phyloP scores from a whole-genome alignment of 2,329 filamentous ascomycete species.

The Phoma sp. region DNA sequence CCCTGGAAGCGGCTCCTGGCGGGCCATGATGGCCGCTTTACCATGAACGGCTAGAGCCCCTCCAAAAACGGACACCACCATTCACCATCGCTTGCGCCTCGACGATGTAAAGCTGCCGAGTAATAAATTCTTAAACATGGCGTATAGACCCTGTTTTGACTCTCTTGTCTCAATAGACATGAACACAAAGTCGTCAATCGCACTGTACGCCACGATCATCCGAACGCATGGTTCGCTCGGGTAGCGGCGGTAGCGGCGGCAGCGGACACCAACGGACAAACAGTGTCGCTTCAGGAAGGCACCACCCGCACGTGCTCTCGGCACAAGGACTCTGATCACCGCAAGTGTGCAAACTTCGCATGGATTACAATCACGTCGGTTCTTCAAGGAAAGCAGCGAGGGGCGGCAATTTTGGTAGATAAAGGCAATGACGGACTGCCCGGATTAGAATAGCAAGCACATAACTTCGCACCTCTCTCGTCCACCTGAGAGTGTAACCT shows the following conservation, averaged over 20 bases:
- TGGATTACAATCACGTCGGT: constrained; percentile 24
- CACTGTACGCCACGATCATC: not conserved
- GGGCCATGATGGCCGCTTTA: constrained; percentile 17
- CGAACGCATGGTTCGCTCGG: not conserved
- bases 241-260: constrained; percentile 20
- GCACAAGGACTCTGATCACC: constrained; percentile 35
- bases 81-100: not conserved
- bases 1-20: constrained; percentile 15
- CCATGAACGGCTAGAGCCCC: constrained; percentile 5
- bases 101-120: not conserved
- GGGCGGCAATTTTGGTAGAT: constrained; percentile 19
- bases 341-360: constrained; percentile 21
- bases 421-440: constrained; percentile 13
- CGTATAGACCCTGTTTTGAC: too few species aligned
- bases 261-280: constrained; percentile 28
- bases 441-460: constrained; percentile 2
- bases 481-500: not conserved
- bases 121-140: not conserved
- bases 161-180: not conserved
- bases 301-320: constrained; percentile 32
- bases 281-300: constrained; percentile 21
- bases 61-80: constrained; percentile 5
- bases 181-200: not conserved
- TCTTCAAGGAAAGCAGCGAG: constrained; percentile 27
- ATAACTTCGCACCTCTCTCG: not conserved